These are phyloP conservation scores for Coffea canephora DNA, from an alignment of 257 asterid genomes.

Conservation along the genomic window DNA sequence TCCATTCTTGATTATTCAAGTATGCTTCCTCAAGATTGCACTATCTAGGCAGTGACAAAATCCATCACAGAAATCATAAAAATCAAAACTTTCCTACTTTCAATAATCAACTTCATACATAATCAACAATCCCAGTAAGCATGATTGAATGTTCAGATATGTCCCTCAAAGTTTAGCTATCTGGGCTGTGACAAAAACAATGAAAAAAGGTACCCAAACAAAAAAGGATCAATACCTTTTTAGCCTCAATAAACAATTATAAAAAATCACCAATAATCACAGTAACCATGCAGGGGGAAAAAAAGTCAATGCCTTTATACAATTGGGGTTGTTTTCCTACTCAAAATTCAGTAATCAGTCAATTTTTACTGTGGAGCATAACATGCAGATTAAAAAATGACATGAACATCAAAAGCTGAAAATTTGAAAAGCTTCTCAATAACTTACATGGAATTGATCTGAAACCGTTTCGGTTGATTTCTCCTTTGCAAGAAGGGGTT, in stretches of 20 bases:
- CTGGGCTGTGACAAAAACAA: not conserved
- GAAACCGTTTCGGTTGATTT: constrained; percentile 1
- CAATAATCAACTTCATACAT: not conserved
- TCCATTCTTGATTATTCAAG: constrained; percentile 35
- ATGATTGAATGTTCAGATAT: constrained; percentile 16
- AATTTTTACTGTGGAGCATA: not conserved
- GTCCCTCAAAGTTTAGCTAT: not conserved
- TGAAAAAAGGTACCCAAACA: not conserved
- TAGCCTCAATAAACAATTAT: not conserved
- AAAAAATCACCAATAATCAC: not conserved
- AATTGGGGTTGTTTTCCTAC: constrained; percentile 9
- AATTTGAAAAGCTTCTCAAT: constrained; percentile 14
- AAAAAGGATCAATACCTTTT: not conserved
- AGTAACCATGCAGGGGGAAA: not conserved
- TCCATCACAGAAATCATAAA: not conserved
- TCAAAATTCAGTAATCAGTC: not conserved
- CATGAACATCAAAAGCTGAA: not conserved
- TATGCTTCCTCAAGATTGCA: not conserved
- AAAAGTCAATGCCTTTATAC: not conserved
- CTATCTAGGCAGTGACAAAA: constrained; percentile 2
- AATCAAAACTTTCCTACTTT: not conserved
- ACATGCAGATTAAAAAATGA: constrained; percentile 4
- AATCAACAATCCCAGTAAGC: constrained; percentile 14
- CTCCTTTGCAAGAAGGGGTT: not conserved
- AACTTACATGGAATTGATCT: constrained; percentile 49